phyloP scores from a whole-genome alignment of 2,329 filamentous ascomycete species.

The Colletotrichum brevisporum region DNA sequence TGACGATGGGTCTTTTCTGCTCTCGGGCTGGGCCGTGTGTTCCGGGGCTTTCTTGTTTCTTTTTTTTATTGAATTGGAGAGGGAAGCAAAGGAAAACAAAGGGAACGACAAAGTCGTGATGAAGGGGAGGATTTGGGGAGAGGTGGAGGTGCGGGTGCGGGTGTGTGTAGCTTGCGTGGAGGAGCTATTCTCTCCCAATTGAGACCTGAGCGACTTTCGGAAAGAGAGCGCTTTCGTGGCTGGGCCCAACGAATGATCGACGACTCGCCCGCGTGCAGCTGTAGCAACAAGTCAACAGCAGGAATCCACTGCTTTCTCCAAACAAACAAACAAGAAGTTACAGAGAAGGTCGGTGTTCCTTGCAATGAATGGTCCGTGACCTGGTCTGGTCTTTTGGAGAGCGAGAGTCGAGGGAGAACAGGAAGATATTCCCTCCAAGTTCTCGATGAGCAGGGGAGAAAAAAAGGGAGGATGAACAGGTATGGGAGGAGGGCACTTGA shows the following conservation, averaged over 20 bases:
- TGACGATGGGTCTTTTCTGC: neutral
- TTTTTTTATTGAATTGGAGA: neutral
- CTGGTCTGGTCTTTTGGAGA: neutral
- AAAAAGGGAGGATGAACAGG: neutral
- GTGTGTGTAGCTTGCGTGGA: slow-evolving; percentile 12
- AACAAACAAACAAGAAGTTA: slow-evolving; percentile 27
- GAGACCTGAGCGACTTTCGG: slow-evolving; percentile 24
- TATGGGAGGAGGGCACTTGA: neutral
- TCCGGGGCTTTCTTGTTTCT: neutral
- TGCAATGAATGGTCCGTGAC: neutral
- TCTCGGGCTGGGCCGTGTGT: neutral
- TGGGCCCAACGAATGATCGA: slow-evolving; percentile 34
- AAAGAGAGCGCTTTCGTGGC: slow-evolving; percentile 28
- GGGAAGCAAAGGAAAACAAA: slow-evolving; percentile 6
- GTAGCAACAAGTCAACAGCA: slow-evolving; percentile 33
- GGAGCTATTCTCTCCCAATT: slow-evolving; percentile 10
- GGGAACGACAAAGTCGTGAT: neutral
- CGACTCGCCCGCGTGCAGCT: slow-evolving; percentile 38
- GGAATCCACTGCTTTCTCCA: slow-evolving; percentile 26
- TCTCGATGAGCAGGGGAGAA: neutral
- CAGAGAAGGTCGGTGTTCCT: neutral
- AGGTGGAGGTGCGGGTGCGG: neutral
- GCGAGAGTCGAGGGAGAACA: slow-evolving; percentile 7
- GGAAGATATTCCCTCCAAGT: slow-evolving; percentile 1
- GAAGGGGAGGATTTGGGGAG: neutral